Conservation (phyloP, 176 grass and related monocot genomes). For the Juncus effusus region DNA sequence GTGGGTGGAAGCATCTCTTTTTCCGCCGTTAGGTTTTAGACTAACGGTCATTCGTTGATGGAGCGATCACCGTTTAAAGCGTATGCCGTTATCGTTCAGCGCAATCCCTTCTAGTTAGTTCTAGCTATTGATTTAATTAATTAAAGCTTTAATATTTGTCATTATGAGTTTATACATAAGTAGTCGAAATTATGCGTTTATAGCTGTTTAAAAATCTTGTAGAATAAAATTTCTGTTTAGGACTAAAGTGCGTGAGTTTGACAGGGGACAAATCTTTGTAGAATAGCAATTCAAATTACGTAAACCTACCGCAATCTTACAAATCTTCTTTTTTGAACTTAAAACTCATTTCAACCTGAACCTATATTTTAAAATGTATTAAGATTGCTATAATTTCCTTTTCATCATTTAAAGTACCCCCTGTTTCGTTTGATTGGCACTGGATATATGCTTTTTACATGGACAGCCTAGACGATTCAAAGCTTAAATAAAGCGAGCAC, state of each 20-base stretch:
- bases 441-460: not conserved
- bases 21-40: not conserved
- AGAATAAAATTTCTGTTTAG: too few relatives aligned
- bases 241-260: not conserved
- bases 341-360: not conserved
- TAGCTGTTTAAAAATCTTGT: too few relatives aligned
- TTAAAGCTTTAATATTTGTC: not conserved
- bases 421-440: not conserved
- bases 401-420: not conserved
- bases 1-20: not conserved
- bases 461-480: slow-evolving; percentile 5
- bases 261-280: not conserved
- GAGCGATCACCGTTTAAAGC: too few relatives aligned
- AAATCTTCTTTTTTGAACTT: not conserved
- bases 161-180: not conserved
- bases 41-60: not conserved
- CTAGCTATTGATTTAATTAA: too few relatives aligned
- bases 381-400: not conserved
- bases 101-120: too few relatives aligned
- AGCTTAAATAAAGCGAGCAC: not conserved
- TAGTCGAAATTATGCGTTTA: not conserved
- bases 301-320: too few relatives aligned
- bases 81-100: too few relatives aligned
- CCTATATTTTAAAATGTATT: too few relatives aligned
- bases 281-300: not conserved